These are phyloP conservation scores for Populus hybrid DNA, from an alignment of 441 rosid species.

Conservation along the genomic window DNA sequence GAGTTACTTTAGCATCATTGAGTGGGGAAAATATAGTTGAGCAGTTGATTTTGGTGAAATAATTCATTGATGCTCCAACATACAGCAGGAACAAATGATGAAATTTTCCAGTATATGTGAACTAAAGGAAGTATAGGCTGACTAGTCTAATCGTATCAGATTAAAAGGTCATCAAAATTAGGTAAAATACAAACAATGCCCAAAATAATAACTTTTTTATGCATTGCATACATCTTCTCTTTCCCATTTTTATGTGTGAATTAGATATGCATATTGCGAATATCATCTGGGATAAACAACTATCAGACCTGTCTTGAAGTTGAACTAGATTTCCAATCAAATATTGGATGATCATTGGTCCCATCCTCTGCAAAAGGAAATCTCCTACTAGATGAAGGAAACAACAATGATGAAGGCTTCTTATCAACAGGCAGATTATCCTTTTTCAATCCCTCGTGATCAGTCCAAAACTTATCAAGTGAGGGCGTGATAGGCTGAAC, in stretches of 20 bases:
- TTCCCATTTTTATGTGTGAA: not conserved
- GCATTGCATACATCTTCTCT: not conserved
- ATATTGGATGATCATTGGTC: conserved; percentile 58
- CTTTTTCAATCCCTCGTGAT: conserved; percentile 49
- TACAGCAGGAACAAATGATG: not conserved
- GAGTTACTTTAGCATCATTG: not conserved
- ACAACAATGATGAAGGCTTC: conserved; percentile 60
- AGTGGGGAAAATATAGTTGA: not conserved
- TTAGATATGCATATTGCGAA: not conserved
- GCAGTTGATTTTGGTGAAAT: conserved; percentile 5
- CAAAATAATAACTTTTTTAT: not conserved
- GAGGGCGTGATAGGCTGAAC: conserved; percentile 82
- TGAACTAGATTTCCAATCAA: conserved; percentile 75
- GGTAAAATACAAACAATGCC: not conserved
- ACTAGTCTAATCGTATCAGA: not conserved
- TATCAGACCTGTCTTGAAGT: conserved; percentile 64
- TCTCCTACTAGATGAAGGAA: conserved; percentile 65
- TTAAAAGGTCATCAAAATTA: not conserved
- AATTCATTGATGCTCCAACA: conserved; percentile 1
- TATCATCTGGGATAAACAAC: conserved; percentile 4
- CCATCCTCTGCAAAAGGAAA: conserved; percentile 67
- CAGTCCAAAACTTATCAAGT: conserved; percentile 71
- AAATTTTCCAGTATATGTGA: not conserved
- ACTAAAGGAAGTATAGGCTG: not conserved
- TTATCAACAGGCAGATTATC: conserved; percentile 52